Conservation (phyloP, 2,329 filamentous ascomycete species). For the Emericellopsis cladophorae region DNA sequence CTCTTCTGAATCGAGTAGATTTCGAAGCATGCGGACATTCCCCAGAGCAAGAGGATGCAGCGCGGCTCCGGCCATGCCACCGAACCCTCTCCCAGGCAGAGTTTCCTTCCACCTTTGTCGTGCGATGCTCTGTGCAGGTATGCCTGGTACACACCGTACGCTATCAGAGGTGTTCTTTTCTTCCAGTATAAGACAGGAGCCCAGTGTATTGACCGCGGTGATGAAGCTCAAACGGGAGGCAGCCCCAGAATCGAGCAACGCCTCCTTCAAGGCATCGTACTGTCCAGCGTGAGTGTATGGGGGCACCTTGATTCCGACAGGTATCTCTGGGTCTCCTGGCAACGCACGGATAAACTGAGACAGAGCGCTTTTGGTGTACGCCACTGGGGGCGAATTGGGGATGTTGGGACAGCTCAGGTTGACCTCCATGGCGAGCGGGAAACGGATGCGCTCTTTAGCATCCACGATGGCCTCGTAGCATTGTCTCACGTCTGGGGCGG, state of each 20-base stretch:
- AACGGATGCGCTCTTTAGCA: constrained; percentile 18
- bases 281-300: constrained; percentile 62
- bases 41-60: constrained; percentile 64
- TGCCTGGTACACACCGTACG: too few species aligned
- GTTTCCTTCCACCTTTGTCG: constrained; percentile 7
- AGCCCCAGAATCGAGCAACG: constrained; percentile 24
- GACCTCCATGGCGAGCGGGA: constrained; percentile 57
- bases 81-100: constrained; percentile 38
- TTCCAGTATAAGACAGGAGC: constrained; percentile 49
- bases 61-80: constrained; percentile 59
- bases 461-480: constrained; percentile 39
- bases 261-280: constrained; percentile 42
- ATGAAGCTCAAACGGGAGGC: constrained; percentile 45
- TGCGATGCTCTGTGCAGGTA: too few species aligned
- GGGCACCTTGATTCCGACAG: constrained; percentile 58
- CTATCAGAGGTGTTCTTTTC: not conserved
- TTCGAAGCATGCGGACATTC: constrained; percentile 58
- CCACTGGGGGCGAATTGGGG: constrained; percentile 52
- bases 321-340: constrained; percentile 18
- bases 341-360: constrained; percentile 40
- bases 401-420: constrained; percentile 76
- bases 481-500: constrained; percentile 37
- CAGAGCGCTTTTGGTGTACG: constrained; percentile 45
- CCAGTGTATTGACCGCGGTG: constrained; percentile 62
- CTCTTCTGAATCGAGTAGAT: constrained; percentile 37